Conservation (phyloP, 495 filamentous ascomycete species). For the Arthonia radiata region DNA sequence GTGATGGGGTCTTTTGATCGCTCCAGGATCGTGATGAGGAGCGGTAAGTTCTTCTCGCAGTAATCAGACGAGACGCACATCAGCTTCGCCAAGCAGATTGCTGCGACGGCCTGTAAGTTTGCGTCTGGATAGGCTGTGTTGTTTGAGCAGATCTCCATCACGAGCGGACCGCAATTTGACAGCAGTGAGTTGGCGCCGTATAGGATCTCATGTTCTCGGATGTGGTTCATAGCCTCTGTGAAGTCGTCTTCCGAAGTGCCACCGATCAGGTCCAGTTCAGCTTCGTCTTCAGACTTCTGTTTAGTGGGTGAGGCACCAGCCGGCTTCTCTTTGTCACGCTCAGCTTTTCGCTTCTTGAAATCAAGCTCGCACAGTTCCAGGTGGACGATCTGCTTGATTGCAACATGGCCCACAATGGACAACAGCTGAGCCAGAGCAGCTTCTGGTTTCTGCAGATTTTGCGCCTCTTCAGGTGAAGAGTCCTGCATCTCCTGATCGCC, state of each 20-base stretch:
- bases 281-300: constrained; percentile 27
- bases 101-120: constrained; percentile 74
- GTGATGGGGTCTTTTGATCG: constrained; percentile 72
- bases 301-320: constrained; percentile 16
- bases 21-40: constrained; percentile 95
- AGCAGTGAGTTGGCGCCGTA: constrained; percentile 71
- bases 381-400: constrained; percentile 93
- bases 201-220: constrained; percentile 80
- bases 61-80: constrained; percentile 75
- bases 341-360: constrained; percentile 88
- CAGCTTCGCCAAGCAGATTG: constrained; percentile 88
- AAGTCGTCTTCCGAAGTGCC: constrained; percentile 98
- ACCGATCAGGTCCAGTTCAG: constrained; percentile 88
- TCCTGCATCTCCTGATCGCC: constrained; percentile 10
- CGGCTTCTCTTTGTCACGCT: constrained; percentile 55
- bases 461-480: constrained; percentile 5
- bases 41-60: constrained; percentile 76
- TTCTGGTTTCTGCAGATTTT: constrained; percentile 5
- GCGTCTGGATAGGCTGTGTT: constrained; percentile 74
- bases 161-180: constrained; percentile 70
- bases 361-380: constrained; percentile 91
- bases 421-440: constrained; percentile 69
- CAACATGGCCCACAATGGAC: constrained; percentile 82
- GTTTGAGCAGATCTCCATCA: constrained; percentile 78
- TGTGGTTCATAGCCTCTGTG: constrained; percentile 81